Conservation (phyloP, 768 basidiomycete genomes). For the Galerina marginata region DNA sequence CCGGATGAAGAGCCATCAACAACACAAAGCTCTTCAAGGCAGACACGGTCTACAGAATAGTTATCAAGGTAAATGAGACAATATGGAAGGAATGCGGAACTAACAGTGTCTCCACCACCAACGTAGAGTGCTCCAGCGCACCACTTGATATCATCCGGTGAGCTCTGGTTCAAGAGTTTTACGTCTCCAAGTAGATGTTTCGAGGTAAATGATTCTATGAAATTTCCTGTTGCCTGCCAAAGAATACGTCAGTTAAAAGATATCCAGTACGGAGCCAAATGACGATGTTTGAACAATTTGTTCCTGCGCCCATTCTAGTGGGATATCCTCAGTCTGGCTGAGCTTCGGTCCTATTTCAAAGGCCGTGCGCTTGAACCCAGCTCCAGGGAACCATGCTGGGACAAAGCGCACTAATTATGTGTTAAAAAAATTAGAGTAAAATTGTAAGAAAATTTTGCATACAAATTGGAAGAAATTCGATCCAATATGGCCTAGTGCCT, state of each 20-base stretch:
- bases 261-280: background rate
- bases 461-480: conserved; percentile 47
- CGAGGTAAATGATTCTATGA: conserved; percentile 35
- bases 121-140: conserved; percentile 34
- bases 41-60: conserved; percentile 36
- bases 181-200: conserved; percentile 34
- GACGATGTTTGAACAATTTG: conserved; percentile 29
- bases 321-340: conserved; percentile 26
- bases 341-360: conserved; percentile 22
- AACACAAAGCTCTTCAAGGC: conserved; percentile 42
- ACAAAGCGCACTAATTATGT: conserved; percentile 39
- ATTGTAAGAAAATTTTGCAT: conserved; percentile 7
- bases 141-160: conserved; percentile 36
- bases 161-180: conserved; percentile 23
- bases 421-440: background rate
- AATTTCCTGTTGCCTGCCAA: conserved; percentile 10
- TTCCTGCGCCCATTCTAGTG: conserved; percentile 37
- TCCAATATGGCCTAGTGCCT: conserved; percentile 40
- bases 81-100: conserved; percentile 1
- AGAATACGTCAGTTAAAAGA: background rate
- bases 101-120: conserved; percentile 46
- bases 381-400: conserved; percentile 50
- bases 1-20: conserved; percentile 44
- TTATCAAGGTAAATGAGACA: background rate
- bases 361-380: conserved; percentile 42